phyloP scores from a whole-genome alignment of 768 basidiomycete genomes.

The Hygrophorus russula region DNA sequence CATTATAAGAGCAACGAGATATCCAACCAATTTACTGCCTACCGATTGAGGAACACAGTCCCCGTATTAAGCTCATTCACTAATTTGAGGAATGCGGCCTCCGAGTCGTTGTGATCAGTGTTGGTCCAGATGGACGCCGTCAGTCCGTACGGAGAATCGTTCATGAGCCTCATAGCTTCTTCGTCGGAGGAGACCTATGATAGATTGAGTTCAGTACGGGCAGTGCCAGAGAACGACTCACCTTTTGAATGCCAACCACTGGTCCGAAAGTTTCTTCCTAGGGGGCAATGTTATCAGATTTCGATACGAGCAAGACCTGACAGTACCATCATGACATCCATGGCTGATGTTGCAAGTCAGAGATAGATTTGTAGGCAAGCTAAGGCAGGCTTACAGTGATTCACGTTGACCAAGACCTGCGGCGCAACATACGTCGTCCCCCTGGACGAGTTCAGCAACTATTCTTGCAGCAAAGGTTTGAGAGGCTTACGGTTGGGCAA shows the following conservation, averaged over 20 bases:
- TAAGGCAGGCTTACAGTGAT: constrained; percentile 56
- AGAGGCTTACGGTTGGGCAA: constrained; percentile 49
- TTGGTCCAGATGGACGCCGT: constrained; percentile 95
- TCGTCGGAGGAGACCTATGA: constrained; percentile 68
- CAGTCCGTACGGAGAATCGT: constrained; percentile 90
- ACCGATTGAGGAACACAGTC: constrained; percentile 90
- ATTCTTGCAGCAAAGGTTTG: neutral
- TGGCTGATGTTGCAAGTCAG: constrained; percentile 33
- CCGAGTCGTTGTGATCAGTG: constrained; percentile 46
- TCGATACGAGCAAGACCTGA: neutral
- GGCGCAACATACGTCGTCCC: constrained; percentile 85
- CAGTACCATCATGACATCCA: constrained; percentile 85
- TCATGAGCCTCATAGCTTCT: constrained; percentile 87
- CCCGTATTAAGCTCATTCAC: constrained; percentile 73
- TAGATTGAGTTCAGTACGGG: neutral
- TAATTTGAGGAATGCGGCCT: constrained; percentile 55
- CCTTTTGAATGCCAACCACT: constrained; percentile 88
- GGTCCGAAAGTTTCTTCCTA: constrained; percentile 92
- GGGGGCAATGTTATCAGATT: constrained; percentile 1
- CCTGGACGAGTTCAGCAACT: constrained; percentile 22
- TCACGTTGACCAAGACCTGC: constrained; percentile 80
- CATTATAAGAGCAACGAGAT: neutral
- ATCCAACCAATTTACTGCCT: constrained; percentile 1
- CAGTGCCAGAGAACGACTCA: constrained; percentile 16
- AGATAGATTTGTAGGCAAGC: neutral